Percentiles rank a stretch among this genome's conserved stretches.
Evolutionary conservation across 768 basidiomycete species (phyloP).

Genomic region (Cyclocybe cylindracea): DNA sequence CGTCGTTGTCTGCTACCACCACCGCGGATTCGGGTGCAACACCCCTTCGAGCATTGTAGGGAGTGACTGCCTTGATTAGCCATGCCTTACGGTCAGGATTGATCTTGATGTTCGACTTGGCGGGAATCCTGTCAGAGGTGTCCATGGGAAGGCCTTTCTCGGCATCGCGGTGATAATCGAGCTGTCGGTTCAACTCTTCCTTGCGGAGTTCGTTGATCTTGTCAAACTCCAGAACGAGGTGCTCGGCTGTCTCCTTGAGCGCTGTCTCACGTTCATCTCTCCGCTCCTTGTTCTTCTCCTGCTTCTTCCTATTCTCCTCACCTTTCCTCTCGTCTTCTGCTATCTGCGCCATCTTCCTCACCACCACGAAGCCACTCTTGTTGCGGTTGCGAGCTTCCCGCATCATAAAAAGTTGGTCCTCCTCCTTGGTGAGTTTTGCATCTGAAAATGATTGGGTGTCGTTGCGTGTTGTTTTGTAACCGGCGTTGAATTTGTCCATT

Average conservation of each 20-base stretch:
- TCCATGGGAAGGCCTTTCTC: no score
- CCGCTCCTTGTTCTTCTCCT: not conserved
- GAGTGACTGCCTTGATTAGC: no score
- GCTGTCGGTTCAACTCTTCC: constrained; percentile 9
- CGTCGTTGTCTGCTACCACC: no score
- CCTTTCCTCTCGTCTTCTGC: constrained; percentile 8
- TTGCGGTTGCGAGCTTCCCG: constrained; percentile 4
- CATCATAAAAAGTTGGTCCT: constrained; percentile 5
- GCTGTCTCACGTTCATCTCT: not conserved
- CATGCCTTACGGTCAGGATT: no score
- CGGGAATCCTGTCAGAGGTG: no score
- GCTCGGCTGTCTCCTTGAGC: constrained; percentile 1
- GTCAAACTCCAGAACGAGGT: constrained; percentile 4
- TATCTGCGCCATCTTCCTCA: constrained; percentile 8
- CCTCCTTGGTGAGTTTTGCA: constrained; percentile 1
- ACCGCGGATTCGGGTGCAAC: no score
- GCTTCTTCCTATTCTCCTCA: constrained; percentile 7
- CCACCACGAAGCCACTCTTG: not conserved
- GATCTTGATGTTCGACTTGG: no score
- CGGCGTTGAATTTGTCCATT: constrained; percentile 14
- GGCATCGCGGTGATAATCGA: constrained; percentile 11
- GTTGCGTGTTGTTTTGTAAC: constrained; percentile 3
- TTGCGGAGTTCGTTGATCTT: constrained; percentile 2
- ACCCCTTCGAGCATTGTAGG: no score
- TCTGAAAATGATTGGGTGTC: constrained; percentile 6